phyloP scores from a whole-genome alignment of 2,329 filamentous ascomycete species.

The Cadophora gregata region DNA sequence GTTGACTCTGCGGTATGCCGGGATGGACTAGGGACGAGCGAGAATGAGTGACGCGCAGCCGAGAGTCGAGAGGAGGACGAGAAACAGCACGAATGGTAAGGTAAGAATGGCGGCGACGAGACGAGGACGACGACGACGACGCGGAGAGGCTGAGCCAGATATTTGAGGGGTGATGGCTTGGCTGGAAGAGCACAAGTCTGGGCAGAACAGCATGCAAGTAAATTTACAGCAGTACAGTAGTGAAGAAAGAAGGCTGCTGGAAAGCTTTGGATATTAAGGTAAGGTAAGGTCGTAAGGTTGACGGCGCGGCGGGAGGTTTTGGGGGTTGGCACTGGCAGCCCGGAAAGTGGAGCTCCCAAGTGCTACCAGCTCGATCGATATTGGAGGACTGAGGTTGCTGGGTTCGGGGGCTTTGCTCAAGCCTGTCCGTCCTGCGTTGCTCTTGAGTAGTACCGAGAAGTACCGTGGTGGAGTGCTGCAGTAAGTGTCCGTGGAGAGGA shows the following conservation, averaged over 20 bases:
- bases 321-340: slow-evolving; percentile 14
- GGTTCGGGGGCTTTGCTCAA: slow-evolving; percentile 4
- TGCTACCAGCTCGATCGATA: slow-evolving; percentile 19
- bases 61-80: slow-evolving; percentile 5
- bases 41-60: slow-evolving; percentile 7
- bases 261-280: slow-evolving; percentile 1
- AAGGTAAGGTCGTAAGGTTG: slow-evolving; percentile 13
- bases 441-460: slow-evolving; percentile 11
- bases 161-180: not conserved
- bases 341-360: slow-evolving; percentile 13
- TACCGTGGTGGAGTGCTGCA: slow-evolving; percentile 14
- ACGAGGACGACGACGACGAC: slow-evolving; percentile 5
- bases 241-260: not conserved
- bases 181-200: not conserved
- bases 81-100: too few species aligned
- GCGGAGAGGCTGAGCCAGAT: slow-evolving; percentile 3
- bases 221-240: too few species aligned
- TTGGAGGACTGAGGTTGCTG: slow-evolving; percentile 16
- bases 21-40: not conserved
- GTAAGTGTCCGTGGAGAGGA: not conserved
- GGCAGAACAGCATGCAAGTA: not conserved
- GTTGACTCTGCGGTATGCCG: slow-evolving; percentile 15
- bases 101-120: not conserved
- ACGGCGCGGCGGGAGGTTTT: slow-evolving; percentile 22
- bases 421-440: slow-evolving; percentile 5